Evolutionary conservation across 163 green algal species (phyloP).

Genomic region (Scenedesmus sp.): DNA sequence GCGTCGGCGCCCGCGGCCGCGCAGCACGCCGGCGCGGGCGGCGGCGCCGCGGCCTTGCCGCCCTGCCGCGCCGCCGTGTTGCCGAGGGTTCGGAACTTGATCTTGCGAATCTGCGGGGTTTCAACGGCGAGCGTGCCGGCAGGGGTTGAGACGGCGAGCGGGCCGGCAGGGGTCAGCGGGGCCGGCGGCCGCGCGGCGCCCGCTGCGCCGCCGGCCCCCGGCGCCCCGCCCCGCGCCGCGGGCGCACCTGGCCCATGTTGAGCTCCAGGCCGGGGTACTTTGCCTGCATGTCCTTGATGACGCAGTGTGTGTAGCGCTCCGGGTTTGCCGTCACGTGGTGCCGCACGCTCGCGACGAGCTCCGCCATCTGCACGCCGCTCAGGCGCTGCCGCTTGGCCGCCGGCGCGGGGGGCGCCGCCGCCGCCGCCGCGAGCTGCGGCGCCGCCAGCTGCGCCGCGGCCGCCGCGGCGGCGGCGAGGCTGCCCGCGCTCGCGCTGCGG

Average conservation of each 20-base stretch:
- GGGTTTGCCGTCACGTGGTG: constrained; percentile 37
- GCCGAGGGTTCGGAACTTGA: constrained; percentile 46
- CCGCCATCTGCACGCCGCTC: constrained; percentile 35
- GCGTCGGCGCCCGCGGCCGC: too few species aligned
- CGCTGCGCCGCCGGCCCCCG: too few species aligned
- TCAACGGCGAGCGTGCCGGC: too few species aligned
- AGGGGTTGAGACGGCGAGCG: too few species aligned
- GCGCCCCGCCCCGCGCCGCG: too few species aligned
- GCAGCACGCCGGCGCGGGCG: too few species aligned
- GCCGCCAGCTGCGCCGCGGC: not conserved
- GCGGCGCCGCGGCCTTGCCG: too few species aligned
- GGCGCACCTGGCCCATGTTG: constrained; percentile 42
- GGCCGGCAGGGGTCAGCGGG: too few species aligned
- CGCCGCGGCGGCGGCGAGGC: not conserved
- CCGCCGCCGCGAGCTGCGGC: not conserved
- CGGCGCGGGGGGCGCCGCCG: not conserved
- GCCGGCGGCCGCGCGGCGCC: too few species aligned
- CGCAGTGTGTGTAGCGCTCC: constrained; percentile 43
- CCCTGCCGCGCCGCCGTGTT: not conserved
- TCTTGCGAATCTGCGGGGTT: constrained; percentile 42
- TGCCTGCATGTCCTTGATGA: constrained; percentile 43
- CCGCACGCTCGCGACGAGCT: constrained; percentile 33
- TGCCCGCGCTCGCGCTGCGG: constrained; percentile 7
- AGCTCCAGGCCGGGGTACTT: constrained; percentile 45
- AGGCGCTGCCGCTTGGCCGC: constrained; percentile 34